A percentile compares a stretch with the other conserved stretches of the same genome.
phyloP scores from a whole-genome alignment of 371 early-diverging fungal genomes.

The Mortierella sp. region DNA sequence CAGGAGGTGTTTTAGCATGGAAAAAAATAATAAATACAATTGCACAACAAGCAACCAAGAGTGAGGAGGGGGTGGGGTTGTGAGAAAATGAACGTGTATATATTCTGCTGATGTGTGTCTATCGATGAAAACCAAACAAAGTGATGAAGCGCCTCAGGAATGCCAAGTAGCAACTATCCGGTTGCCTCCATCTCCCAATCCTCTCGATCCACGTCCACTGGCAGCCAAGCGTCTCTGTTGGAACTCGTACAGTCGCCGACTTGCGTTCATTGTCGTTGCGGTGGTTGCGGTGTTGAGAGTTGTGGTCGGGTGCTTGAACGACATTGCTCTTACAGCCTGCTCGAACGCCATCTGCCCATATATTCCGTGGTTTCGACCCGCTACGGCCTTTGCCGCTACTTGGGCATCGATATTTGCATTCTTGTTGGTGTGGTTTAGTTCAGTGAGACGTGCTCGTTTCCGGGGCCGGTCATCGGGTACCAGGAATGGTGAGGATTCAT shows the following conservation, averaged over 20 bases:
- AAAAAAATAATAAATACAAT: slow-evolving; percentile 10
- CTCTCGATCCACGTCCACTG: background rate
- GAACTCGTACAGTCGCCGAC: background rate
- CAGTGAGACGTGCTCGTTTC: background rate
- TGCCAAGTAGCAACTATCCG: background rate
- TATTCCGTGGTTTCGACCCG: background rate
- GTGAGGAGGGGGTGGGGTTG: background rate
- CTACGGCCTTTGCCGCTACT: background rate
- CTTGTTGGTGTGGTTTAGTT: background rate
- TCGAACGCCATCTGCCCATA: background rate
- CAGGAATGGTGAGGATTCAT: background rate
- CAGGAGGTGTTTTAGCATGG: background rate
- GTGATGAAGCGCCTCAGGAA: background rate
- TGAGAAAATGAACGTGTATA: background rate
- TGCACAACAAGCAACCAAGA: background rate
- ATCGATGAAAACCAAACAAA: too few relatives aligned
- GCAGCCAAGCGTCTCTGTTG: background rate
- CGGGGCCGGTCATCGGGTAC: background rate
- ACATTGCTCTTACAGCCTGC: background rate
- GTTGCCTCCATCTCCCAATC: background rate
- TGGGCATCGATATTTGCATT: too few relatives aligned
- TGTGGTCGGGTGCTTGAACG: background rate
- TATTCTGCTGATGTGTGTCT: too few relatives aligned
- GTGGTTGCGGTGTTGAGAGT: background rate
- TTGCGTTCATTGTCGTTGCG: background rate